Evolutionary conservation across 495 filamentous ascomycete genomes (phyloP).

Genomic region (Parathielavia hyrcaniae): DNA sequence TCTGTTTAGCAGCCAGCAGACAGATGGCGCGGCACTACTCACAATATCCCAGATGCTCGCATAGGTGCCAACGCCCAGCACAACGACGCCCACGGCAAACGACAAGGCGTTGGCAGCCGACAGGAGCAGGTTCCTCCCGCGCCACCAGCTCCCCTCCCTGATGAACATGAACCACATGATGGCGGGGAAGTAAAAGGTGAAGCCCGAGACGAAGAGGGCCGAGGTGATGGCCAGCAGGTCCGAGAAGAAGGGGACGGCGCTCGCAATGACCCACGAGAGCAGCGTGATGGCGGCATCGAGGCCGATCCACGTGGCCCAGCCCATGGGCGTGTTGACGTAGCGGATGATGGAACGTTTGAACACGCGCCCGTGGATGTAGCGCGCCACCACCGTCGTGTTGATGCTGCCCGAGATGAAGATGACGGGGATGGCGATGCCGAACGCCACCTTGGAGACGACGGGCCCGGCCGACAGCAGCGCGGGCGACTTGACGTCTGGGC

Average conservation of each 20-base stretch:
- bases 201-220: constrained; percentile 57
- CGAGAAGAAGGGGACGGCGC: constrained; percentile 67
- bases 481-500: constrained; percentile 59
- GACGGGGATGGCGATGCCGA: constrained; percentile 73
- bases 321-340: constrained; percentile 55
- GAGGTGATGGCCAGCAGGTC: constrained; percentile 56
- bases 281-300: constrained; percentile 56
- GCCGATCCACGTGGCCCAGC: constrained; percentile 53
- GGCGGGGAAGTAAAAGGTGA: constrained; percentile 60
- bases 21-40: constrained; percentile 30
- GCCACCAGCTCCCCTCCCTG: constrained; percentile 47
- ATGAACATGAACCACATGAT: constrained; percentile 61
- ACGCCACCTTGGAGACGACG: constrained; percentile 63
- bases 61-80: constrained; percentile 55
- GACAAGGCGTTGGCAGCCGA: constrained; percentile 44
- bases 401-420: constrained; percentile 65
- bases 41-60: constrained; percentile 52
- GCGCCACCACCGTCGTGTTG: constrained; percentile 52
- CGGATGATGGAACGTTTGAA: constrained; percentile 50
- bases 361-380: constrained; percentile 61
- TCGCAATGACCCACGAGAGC: constrained; percentile 64
- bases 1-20: not conserved
- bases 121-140: constrained; percentile 42
- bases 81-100: constrained; percentile 50
- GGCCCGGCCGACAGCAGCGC: constrained; percentile 60